Evolutionary conservation across 805 yeast species (phyloP).

Genomic region (Kregervanrija fluxuum): DNA sequence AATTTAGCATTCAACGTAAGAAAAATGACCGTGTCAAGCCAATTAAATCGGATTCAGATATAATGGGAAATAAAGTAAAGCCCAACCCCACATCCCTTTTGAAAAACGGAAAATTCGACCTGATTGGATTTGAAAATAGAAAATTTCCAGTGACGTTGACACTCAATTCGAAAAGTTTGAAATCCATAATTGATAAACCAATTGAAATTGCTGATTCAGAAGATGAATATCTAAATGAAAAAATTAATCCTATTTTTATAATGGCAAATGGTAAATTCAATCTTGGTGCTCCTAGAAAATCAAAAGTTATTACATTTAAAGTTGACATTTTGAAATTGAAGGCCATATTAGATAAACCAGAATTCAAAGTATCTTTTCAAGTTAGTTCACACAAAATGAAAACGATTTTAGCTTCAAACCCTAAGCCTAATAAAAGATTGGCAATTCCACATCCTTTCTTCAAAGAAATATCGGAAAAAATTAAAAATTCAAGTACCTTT

Average conservation of each 20-base stretch:
- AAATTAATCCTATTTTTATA: conserved; percentile 1
- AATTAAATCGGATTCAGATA: too few relatives aligned
- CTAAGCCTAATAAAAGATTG: conserved; percentile 7
- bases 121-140: not conserved
- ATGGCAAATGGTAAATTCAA: conserved; percentile 14
- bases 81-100: not conserved
- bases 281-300: conserved; percentile 5
- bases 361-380: not conserved
- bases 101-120: not conserved
- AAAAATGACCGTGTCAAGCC: too few relatives aligned
- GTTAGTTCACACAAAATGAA: conserved; percentile 4
- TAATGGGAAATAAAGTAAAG: too few relatives aligned
- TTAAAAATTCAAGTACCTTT: conserved; percentile 1
- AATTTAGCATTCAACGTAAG: too few relatives aligned
- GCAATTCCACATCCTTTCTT: conserved; percentile 22
- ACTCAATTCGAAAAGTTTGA: not conserved
- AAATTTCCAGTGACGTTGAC: not conserved
- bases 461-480: conserved; percentile 32
- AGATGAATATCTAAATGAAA: not conserved
- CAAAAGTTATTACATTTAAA: conserved; percentile 10
- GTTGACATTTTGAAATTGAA: conserved; percentile 9
- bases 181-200: not conserved
- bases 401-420: not conserved
- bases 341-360: not conserved
- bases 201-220: not conserved